Conservation (phyloP, 768 basidiomycete species). For the Termitomyces sp. region DNA sequence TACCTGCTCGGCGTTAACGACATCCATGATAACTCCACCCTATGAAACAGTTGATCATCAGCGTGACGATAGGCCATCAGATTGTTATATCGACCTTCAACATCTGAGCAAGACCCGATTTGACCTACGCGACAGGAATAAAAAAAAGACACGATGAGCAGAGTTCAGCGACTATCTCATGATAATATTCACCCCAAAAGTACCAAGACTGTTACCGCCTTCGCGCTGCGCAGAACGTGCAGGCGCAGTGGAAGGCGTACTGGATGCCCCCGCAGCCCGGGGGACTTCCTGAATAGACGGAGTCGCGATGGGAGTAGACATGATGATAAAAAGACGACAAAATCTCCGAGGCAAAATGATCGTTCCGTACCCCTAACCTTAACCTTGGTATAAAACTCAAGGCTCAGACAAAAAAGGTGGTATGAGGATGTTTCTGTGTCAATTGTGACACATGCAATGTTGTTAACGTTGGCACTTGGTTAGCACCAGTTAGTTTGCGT, state of each 20-base stretch:
- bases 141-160: background rate
- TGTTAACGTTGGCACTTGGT: too few species aligned
- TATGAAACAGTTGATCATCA: conserved; percentile 21
- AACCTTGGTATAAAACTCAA: conserved; percentile 13
- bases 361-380: conserved; percentile 25
- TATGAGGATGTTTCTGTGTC: background rate
- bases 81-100: conserved; percentile 57
- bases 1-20: conserved; percentile 68
- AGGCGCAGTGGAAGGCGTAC: conserved; percentile 42
- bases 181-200: conserved; percentile 50
- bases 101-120: conserved; percentile 96
- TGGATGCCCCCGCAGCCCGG: conserved; percentile 35
- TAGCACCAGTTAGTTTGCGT: background rate
- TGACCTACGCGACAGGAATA: conserved; percentile 49
- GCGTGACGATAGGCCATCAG: conserved; percentile 2
- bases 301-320: conserved; percentile 24
- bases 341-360: conserved; percentile 14
- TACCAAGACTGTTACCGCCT: conserved; percentile 59
- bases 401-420: background rate
- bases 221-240: conserved; percentile 47
- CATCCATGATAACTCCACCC: conserved; percentile 96
- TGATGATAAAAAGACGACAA: conserved; percentile 9
- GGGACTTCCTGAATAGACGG: conserved; percentile 30
- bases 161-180: background rate
- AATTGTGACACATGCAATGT: background rate